These are phyloP conservation scores for Mycena indigotica DNA, from an alignment of 768 basidiomycete genomes.

Conservation along the genomic window DNA sequence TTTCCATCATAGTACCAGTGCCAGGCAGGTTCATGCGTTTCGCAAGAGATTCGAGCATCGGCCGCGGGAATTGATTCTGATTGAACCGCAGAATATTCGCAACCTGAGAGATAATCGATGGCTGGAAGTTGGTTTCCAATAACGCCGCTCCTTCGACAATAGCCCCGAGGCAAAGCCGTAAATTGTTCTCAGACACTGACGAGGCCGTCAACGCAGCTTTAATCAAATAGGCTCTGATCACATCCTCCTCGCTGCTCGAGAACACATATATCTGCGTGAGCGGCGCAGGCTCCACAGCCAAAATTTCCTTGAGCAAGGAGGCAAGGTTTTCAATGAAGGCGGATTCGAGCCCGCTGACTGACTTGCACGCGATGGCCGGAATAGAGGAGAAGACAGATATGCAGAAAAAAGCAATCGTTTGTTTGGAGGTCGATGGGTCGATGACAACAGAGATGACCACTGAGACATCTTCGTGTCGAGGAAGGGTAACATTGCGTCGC, in stretches of 20 bases:
- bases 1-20: constrained; percentile 38
- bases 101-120: constrained; percentile 46
- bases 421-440: constrained; percentile 39
- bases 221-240: constrained; percentile 45
- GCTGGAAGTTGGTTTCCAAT: constrained; percentile 52
- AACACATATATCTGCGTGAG: constrained; percentile 53
- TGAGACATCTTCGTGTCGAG: constrained; percentile 47
- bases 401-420: constrained; percentile 39
- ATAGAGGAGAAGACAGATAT: constrained; percentile 35
- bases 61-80: constrained; percentile 36
- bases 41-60: constrained; percentile 42
- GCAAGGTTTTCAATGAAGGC: constrained; percentile 40
- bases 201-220: constrained; percentile 40
- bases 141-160: constrained; percentile 51
- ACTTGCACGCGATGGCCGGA: constrained; percentile 20
- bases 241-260: constrained; percentile 41
- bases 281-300: constrained; percentile 24
- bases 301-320: constrained; percentile 37
- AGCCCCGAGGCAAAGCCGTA: constrained; percentile 51
- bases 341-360: constrained; percentile 28
- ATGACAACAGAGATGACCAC: constrained; percentile 44
- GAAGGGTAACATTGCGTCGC: constrained; percentile 47
- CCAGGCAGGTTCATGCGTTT: constrained; percentile 42
- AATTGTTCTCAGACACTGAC: constrained; percentile 30
- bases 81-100: constrained; percentile 45